Base-by-base conservation (phyloP, 352 stramenopile species). In the Elongisporangium anandrum region DNA sequence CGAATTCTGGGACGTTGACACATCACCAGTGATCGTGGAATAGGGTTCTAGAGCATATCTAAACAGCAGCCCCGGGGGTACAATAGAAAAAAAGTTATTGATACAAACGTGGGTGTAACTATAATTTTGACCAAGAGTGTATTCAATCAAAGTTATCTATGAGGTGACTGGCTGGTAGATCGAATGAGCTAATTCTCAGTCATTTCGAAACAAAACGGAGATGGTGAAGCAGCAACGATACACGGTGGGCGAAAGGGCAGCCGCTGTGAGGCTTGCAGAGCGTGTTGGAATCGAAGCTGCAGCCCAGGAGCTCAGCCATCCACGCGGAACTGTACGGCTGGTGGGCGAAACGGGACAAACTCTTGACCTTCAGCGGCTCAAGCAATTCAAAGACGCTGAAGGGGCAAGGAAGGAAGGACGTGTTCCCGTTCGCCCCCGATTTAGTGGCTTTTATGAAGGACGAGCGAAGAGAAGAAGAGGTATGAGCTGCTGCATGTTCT, bases 401-500 rank as follows among this genome's bases (percentile, higher is more conserved):
- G 21, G 34, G 39, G 15, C 45, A 54, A 49, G 60, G 29, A 26
- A 41, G 23, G 19, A 57, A 65, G 38, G 8, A 39, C 13, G 51
- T 51, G 26, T 17, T 65, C 6, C 23, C 38, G 26, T 61, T 60
- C 24, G 38, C 23, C 0, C 60, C 52, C 23, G 54, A 53, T 3
- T 16, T 54, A 1, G 51, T 61, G 2, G 56, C 54, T 34, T 66
- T 59, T 19, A 62, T 66, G 54, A 66, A 62, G 22, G 38, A 66
- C 17, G 20, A 58, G 13, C 34, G 60, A 4, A 22, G 55, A 5
- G 54, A 61, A 24, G 50, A 61, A 23, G 49, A 60, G 49, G 48
- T 61, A 65, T 41, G 29, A 41, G 4, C 6, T 41, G 24, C 24
- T 34, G 7, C 24, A 8, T 7, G 24, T 34, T 34, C 7, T 34